Evolutionary conservation across 768 basidiomycete species (phyloP).

Genomic region (Chalciporus piperatus): DNA sequence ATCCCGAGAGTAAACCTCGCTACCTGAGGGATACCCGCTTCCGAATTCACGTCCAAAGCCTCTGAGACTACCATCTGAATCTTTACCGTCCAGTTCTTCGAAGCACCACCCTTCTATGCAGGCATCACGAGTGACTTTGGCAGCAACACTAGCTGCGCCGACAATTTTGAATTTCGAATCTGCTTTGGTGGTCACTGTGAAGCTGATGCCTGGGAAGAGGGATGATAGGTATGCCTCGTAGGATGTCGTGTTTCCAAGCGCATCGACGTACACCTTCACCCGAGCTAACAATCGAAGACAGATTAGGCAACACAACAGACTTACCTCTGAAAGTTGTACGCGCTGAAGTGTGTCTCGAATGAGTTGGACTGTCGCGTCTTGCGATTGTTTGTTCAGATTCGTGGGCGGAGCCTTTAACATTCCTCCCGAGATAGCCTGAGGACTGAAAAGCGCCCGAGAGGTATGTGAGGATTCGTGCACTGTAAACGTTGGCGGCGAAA

Average conservation of each 20-base stretch:
- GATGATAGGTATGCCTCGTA: conserved; percentile 83
- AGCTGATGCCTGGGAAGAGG: conserved; percentile 78
- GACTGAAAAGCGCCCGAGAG: conserved; percentile 43
- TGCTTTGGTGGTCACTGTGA: conserved; percentile 90
- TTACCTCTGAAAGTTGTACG: conserved; percentile 77
- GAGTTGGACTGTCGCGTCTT: conserved; percentile 86
- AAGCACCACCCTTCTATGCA: conserved; percentile 86
- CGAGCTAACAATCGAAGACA: background rate
- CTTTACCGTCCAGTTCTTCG: conserved; percentile 49
- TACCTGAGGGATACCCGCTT: conserved; percentile 91
- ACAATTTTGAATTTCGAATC: conserved; percentile 97
- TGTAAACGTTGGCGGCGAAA: background rate
- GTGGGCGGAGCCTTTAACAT: conserved; percentile 84
- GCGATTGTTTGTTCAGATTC: conserved; percentile 85
- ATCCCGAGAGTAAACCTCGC: background rate
- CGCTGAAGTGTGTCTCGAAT: conserved; percentile 82
- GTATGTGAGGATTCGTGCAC: background rate
- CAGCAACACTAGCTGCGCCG: conserved; percentile 95
- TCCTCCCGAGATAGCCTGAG: conserved; percentile 85
- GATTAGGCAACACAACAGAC: conserved; percentile 2
- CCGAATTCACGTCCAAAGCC: conserved; percentile 49
- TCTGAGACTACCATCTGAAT: conserved; percentile 3
- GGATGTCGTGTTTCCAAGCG: conserved; percentile 80
- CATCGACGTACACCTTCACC: conserved; percentile 88
- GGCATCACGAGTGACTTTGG: conserved; percentile 93